Percentiles rank a stretch among this genome's conserved stretches.
Conservation (phyloP, 331 rosid species). For the Telfairia occidentalis region DNA sequence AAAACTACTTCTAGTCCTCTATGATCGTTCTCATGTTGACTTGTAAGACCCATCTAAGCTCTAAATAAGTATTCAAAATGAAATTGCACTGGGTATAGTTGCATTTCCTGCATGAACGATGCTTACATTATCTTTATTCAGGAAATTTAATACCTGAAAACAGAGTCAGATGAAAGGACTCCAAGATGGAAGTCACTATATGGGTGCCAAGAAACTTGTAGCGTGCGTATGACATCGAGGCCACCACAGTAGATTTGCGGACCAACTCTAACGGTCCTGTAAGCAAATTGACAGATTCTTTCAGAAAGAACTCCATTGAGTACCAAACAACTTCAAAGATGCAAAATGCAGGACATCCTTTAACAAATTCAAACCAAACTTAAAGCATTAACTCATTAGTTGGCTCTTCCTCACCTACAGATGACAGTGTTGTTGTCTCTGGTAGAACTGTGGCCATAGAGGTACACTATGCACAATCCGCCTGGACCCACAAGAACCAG, state of each 20-base stretch:
- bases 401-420: conserved; percentile 47
- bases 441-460: conserved; percentile 53
- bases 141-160: conserved; percentile 55
- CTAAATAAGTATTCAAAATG: background rate
- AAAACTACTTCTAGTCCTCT: background rate
- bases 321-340: too few species aligned
- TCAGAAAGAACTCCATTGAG: background rate
- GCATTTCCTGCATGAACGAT: background rate
- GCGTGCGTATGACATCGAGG: conserved; percentile 40
- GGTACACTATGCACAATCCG: conserved; percentile 57
- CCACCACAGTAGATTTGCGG: conserved; percentile 34
- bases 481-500: conserved; percentile 53
- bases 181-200: conserved; percentile 76
- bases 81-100: background rate
- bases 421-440: conserved; percentile 35
- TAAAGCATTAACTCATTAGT: background rate
- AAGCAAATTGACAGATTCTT: background rate
- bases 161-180: conserved; percentile 85
- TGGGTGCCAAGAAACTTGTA: conserved; percentile 81
- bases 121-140: conserved; percentile 10
- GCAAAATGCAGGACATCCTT: too few species aligned
- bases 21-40: background rate
- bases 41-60: background rate
- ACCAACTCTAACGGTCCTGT: conserved; percentile 67
- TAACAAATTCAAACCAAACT: too few species aligned